These are phyloP conservation scores for Aspergillus luchuensis DNA, from an alignment of 2,329 filamentous ascomycete species.

Conservation along the genomic window DNA sequence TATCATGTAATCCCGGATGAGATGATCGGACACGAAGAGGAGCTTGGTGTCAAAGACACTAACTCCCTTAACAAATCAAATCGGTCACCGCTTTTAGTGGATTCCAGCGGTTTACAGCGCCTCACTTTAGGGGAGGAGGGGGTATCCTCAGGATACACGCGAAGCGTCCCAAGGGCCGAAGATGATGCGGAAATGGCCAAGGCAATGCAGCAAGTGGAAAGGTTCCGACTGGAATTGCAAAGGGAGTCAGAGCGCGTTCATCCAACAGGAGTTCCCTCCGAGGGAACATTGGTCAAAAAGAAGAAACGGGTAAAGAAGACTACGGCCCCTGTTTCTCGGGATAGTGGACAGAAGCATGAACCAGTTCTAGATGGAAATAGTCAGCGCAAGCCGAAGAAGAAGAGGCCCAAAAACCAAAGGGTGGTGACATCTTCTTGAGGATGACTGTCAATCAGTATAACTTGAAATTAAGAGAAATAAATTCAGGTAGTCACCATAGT, in stretches of 20 bases:
- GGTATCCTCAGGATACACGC: constrained; percentile 16
- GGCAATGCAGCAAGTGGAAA: constrained; percentile 86
- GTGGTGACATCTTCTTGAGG: background rate
- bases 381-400: background rate
- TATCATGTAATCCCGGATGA: constrained; percentile 74
- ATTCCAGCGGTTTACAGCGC: constrained; percentile 77
- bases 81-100: constrained; percentile 76
- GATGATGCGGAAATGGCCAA: constrained; percentile 88
- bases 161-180: constrained; percentile 65
- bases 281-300: constrained; percentile 59
- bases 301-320: constrained; percentile 49
- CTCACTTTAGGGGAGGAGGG: constrained; percentile 65
- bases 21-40: constrained; percentile 58
- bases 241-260: constrained; percentile 50
- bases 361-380: constrained; percentile 2
- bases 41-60: constrained; percentile 42
- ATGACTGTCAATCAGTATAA: background rate
- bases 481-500: background rate
- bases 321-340: background rate
- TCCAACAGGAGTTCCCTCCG: constrained; percentile 51
- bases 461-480: background rate
- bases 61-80: constrained; percentile 46
- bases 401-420: background rate
- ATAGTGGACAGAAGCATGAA: constrained; percentile 2
- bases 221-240: constrained; percentile 80